These are phyloP conservation scores for Eucalyptus virginea DNA, from an alignment of 345 rosid species.

Conservation along the genomic window DNA sequence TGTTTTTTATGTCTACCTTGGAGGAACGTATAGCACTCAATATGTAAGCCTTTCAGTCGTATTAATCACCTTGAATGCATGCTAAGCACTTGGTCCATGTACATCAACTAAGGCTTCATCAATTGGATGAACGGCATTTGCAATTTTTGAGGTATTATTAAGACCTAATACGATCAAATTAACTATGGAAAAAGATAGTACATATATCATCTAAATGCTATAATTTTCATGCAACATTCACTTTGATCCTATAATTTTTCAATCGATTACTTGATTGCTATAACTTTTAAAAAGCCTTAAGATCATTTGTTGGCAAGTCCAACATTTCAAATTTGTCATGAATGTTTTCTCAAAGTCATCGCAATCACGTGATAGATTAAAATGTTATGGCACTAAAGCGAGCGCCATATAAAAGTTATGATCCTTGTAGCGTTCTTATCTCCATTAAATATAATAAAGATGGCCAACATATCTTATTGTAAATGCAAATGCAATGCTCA, in stretches of 20 bases:
- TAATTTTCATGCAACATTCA: background rate
- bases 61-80: background rate
- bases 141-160: no score
- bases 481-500: background rate
- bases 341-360: background rate
- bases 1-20: background rate
- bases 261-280: background rate
- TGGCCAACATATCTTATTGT: background rate
- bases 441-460: background rate
- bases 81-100: background rate
- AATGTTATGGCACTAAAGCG: no score
- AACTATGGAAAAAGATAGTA: no score
- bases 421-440: background rate
- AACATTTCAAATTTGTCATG: background rate
- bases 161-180: no score
- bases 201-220: no score
- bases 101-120: background rate
- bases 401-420: no score
- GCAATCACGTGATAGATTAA: no score
- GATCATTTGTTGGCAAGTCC: background rate
- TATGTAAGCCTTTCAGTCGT: background rate
- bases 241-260: background rate
- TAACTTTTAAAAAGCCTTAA: background rate
- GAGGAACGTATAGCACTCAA: background rate
- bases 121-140: background rate